These are phyloP conservation scores for Exophiala xenobiotica DNA, from an alignment of 2,329 filamentous ascomycete species.

Conservation along the genomic window DNA sequence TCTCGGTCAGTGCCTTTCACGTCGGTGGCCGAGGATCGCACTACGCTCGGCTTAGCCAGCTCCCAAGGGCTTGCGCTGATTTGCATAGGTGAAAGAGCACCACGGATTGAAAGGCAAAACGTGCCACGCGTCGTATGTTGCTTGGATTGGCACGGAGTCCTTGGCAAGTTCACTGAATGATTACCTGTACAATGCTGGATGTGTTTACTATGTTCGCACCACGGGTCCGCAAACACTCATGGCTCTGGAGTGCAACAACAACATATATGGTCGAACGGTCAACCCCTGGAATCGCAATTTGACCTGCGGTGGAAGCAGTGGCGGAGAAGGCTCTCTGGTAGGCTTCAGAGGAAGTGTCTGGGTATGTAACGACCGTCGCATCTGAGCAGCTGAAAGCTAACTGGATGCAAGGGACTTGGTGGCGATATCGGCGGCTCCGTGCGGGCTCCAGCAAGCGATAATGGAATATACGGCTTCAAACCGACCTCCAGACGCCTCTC, in stretches of 20 bases:
- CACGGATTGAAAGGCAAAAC: slow-evolving; percentile 29
- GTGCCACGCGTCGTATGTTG: slow-evolving; percentile 33
- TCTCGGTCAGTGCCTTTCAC: slow-evolving; percentile 44
- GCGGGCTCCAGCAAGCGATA: slow-evolving; percentile 40
- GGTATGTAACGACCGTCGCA: slow-evolving; percentile 4
- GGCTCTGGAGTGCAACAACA: slow-evolving; percentile 35
- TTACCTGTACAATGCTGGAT: slow-evolving; percentile 34
- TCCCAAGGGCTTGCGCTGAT: neutral
- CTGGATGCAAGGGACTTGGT: slow-evolving; percentile 51
- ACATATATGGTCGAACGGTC: slow-evolving; percentile 43
- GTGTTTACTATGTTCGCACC: slow-evolving; percentile 35
- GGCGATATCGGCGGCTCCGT: slow-evolving; percentile 51
- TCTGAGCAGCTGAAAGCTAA: neutral
- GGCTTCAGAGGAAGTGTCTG: slow-evolving; percentile 49
- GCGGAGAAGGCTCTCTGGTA: slow-evolving; percentile 58
- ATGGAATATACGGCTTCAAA: slow-evolving; percentile 41
- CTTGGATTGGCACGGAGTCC: slow-evolving; percentile 30
- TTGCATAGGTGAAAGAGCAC: slow-evolving; percentile 44
- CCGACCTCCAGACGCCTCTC: slow-evolving; percentile 45
- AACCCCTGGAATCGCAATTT: slow-evolving; percentile 56
- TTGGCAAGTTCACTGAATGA: slow-evolving; percentile 29
- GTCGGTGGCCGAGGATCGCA: too few species aligned
- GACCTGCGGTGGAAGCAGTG: slow-evolving; percentile 55
- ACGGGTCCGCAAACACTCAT: slow-evolving; percentile 35
- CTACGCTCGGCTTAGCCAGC: too few species aligned